phyloP scores from a whole-genome alignment of 2,329 filamentous ascomycete species.

The Arthrobotrys iridis region DNA sequence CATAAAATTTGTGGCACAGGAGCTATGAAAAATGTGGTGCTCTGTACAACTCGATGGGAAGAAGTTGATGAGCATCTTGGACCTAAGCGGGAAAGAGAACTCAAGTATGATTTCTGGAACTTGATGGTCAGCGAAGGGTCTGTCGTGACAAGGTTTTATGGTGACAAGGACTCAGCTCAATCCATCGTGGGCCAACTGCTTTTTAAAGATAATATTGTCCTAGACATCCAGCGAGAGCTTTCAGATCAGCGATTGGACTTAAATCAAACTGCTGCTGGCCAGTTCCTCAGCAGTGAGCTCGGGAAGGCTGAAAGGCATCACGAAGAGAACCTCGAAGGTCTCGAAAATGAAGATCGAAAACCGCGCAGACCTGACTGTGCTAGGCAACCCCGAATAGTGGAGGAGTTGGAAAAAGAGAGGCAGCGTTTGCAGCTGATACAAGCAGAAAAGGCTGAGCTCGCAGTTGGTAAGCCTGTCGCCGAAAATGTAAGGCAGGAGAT shows the following conservation, averaged over 20 bases:
- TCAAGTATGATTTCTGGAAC: constrained; percentile 55
- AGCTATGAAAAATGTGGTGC: constrained; percentile 60
- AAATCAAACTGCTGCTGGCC: constrained; percentile 56
- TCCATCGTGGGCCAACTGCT: constrained; percentile 23
- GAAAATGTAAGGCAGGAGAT: background rate
- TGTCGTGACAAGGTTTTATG: constrained; percentile 48
- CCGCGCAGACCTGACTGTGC: background rate
- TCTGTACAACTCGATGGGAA: constrained; percentile 62
- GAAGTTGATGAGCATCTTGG: constrained; percentile 43
- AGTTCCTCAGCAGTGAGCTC: constrained; percentile 23
- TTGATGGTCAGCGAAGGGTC: constrained; percentile 53
- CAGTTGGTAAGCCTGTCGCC: background rate
- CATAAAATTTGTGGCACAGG: constrained; percentile 61
- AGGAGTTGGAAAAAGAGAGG: background rate
- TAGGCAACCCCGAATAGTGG: background rate
- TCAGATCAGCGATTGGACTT: constrained; percentile 55
- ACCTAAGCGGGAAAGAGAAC: constrained; percentile 55
- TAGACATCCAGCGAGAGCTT: constrained; percentile 57
- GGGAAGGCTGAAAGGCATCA: constrained; percentile 15
- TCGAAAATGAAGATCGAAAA: constrained; percentile 15
- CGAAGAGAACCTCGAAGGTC: background rate
- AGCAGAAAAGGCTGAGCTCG: background rate
- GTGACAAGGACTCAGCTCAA: constrained; percentile 36
- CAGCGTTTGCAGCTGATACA: background rate
- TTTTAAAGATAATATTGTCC: constrained; percentile 24